Conservation (phyloP, 106 monocot genomes). For the Triglochin maritima region DNA sequence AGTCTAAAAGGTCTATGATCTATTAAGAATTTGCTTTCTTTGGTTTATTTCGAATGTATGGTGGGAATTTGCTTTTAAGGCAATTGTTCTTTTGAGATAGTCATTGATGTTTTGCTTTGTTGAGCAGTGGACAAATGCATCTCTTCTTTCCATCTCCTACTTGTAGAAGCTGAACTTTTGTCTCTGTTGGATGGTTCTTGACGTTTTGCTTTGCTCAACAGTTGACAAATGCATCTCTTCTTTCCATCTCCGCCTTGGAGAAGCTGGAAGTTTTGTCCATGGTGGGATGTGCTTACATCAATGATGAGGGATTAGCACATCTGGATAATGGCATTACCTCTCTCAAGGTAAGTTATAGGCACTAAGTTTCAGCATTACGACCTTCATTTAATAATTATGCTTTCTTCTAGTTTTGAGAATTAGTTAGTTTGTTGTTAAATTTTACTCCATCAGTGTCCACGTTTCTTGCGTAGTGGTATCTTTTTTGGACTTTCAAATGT, state of each 20-base stretch:
- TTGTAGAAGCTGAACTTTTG: slow-evolving; percentile 46
- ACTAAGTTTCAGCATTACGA: not conserved
- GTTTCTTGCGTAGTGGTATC: not conserved
- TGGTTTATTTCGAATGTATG: too few relatives aligned
- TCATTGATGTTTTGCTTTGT: not conserved
- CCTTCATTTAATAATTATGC: not conserved
- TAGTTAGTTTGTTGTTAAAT: not conserved
- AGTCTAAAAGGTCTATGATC: too few relatives aligned
- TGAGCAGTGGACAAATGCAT: slow-evolving; percentile 55
- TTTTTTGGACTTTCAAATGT: not conserved
- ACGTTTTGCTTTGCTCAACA: slow-evolving; percentile 6
- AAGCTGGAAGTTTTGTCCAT: slow-evolving; percentile 52
- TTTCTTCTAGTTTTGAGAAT: not conserved
- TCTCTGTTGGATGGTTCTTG: not conserved
- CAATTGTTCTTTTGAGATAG: not conserved
- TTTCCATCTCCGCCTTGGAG: slow-evolving; percentile 46
- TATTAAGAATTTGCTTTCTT: too few relatives aligned
- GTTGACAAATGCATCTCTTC: slow-evolving; percentile 64
- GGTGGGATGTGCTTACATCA: slow-evolving; percentile 53
- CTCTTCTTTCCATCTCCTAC: slow-evolving; percentile 50
- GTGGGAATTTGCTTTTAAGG: not conserved
- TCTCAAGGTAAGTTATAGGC: slow-evolving; percentile 33
- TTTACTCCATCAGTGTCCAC: not conserved
- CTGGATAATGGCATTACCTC: slow-evolving; percentile 49
- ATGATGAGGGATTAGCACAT: slow-evolving; percentile 54